Conservation (phyloP, 352 stramenopile genomes). For the Pythium dissimile region DNA sequence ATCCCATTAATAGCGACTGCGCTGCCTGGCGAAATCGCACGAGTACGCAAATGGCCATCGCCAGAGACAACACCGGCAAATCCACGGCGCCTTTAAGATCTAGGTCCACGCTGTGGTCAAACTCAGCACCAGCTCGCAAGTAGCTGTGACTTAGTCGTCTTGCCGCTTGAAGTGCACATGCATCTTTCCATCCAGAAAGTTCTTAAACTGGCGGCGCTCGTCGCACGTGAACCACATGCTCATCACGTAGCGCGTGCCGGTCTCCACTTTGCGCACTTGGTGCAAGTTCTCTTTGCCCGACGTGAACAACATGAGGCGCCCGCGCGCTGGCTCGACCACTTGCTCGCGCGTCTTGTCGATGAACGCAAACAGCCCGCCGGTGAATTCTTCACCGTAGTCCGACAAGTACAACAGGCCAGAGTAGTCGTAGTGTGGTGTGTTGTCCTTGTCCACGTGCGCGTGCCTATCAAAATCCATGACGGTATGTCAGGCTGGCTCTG, state of each 20-base stretch:
- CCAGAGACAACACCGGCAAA: constrained; percentile 32
- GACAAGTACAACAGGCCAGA: constrained; percentile 88
- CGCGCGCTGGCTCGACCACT: constrained; percentile 69
- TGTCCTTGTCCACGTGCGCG: constrained; percentile 90
- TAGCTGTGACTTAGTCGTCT: constrained; percentile 16
- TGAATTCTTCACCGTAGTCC: constrained; percentile 83
- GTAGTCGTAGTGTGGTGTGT: constrained; percentile 93
- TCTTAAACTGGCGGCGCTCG: constrained; percentile 73
- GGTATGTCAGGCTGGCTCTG: too few species aligned
- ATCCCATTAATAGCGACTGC: constrained; percentile 37
- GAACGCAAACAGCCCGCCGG: constrained; percentile 87
- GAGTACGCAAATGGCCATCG: constrained; percentile 40
- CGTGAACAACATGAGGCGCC: constrained; percentile 89
- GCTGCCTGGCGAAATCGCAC: constrained; percentile 57
- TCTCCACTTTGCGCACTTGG: constrained; percentile 67
- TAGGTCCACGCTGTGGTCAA: constrained; percentile 38
- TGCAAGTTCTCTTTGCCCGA: constrained; percentile 88
- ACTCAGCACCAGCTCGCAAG: neutral
- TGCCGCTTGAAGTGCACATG: constrained; percentile 68
- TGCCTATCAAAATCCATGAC: too few species aligned
- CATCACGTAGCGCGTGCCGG: constrained; percentile 83
- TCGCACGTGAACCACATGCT: constrained; percentile 95
- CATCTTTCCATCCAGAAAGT: constrained; percentile 88
- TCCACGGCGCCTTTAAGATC: constrained; percentile 50
- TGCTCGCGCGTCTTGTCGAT: constrained; percentile 73